Percentiles rank a stretch among this genome's conserved stretches.
Conservation (phyloP, 108 stramenopile species). For the Nannochloropsis salina region DNA sequence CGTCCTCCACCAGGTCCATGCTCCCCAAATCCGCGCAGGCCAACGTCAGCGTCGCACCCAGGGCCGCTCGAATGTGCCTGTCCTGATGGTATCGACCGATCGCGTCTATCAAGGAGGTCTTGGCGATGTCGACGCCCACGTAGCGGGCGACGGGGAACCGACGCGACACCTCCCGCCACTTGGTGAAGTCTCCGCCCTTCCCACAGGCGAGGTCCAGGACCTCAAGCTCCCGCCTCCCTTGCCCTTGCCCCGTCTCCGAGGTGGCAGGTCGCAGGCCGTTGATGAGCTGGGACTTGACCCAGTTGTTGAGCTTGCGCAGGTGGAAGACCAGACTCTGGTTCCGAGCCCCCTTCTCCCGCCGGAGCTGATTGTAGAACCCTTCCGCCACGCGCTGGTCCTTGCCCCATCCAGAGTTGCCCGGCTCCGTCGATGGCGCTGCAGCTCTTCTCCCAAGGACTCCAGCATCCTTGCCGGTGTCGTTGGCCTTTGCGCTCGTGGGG, state of each 20-base stretch:
- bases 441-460: no score
- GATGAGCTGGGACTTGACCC: constrained; percentile 92
- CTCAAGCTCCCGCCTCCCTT: constrained; percentile 56
- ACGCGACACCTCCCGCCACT: constrained; percentile 65
- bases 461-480: no score
- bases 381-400: constrained; percentile 28
- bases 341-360: constrained; percentile 60
- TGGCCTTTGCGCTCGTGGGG: no score
- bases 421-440: no score
- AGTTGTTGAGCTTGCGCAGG: constrained; percentile 92
- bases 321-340: constrained; percentile 82
- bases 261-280: constrained; percentile 60
- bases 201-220: constrained; percentile 96
- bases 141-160: constrained; percentile 65
- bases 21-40: constrained; percentile 13
- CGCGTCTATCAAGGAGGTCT: constrained; percentile 83
- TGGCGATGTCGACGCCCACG: constrained; percentile 92
- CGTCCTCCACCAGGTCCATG: not conserved
- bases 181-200: constrained; percentile 95
- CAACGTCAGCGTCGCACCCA: not conserved
- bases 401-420: not conserved
- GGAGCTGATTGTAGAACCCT: constrained; percentile 25
- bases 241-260: constrained; percentile 11
- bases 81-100: constrained; percentile 59
- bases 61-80: not conserved